These are phyloP conservation scores for Brettanomyces bruxellensis DNA, from an alignment of 805 yeast genomes.

Conservation along the genomic window DNA sequence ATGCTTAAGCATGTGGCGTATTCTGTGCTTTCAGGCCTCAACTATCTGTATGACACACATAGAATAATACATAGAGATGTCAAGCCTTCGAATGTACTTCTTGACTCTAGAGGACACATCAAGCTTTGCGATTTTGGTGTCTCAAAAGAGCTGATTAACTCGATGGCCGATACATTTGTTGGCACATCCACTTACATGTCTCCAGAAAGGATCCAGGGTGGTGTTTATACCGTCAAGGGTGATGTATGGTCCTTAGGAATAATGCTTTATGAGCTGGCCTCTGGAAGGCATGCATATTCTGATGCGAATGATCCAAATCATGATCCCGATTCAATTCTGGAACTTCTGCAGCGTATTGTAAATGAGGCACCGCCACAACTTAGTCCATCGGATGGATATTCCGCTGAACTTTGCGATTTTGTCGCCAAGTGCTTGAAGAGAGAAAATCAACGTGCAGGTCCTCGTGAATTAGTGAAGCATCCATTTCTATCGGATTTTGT, in stretches of 20 bases:
- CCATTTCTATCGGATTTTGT: slow-evolving; percentile 22
- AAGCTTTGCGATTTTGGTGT: slow-evolving; percentile 97
- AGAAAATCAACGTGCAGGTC: slow-evolving; percentile 67
- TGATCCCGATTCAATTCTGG: slow-evolving; percentile 78
- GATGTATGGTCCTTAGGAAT: slow-evolving; percentile 97
- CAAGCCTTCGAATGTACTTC: slow-evolving; percentile 87
- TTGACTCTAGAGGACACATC: slow-evolving; percentile 79
- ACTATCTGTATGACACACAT: slow-evolving; percentile 73
- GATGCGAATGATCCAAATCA: slow-evolving; percentile 34
- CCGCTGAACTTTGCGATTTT: slow-evolving; percentile 49
- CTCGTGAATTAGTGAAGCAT: slow-evolving; percentile 52
- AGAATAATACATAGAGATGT: slow-evolving; percentile 93
- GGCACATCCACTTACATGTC: slow-evolving; percentile 98
- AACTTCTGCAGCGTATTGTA: slow-evolving; percentile 84
- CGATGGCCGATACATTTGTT: slow-evolving; percentile 94
- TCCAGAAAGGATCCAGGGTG: slow-evolving; percentile 96
- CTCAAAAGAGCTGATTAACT: slow-evolving; percentile 81
- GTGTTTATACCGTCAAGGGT: slow-evolving; percentile 85
- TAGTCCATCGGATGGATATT: slow-evolving; percentile 33
- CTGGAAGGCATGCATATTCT: slow-evolving; percentile 74
- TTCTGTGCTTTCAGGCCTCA: slow-evolving; percentile 72
- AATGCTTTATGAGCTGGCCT: slow-evolving; percentile 80
- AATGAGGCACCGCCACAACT: slow-evolving; percentile 84
- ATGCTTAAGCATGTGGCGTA: slow-evolving; percentile 67
- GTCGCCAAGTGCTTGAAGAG: slow-evolving; percentile 67